These are phyloP conservation scores for Williopsis jadinii DNA, from an alignment of 1,139 yeast genomes.

Conservation along the genomic window DNA sequence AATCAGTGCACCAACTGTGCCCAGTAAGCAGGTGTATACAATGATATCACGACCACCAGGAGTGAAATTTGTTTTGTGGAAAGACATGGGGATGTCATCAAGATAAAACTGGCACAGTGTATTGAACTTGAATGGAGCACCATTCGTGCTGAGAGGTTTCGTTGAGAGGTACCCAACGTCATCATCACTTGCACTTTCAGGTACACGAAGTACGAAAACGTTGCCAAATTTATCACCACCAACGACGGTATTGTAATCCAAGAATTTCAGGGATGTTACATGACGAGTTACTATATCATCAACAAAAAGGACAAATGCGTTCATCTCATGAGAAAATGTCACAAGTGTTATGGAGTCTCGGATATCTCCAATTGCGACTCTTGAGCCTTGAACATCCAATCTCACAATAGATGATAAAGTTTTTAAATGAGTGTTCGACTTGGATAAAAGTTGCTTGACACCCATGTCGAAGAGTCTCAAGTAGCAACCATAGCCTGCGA, in stretches of 20 bases:
- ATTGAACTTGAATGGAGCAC: conserved; percentile 46
- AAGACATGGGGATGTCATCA: conserved; percentile 64
- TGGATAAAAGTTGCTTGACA: conserved; percentile 66
- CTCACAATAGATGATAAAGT: conserved; percentile 41
- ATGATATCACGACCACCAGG: conserved; percentile 56
- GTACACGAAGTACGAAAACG: conserved; percentile 57
- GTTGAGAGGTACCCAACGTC: conserved; percentile 25
- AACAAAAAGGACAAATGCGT: conserved; percentile 53
- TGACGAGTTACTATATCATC: conserved; percentile 69
- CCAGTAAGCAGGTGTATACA: conserved; percentile 71
- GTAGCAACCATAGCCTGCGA: conserved; percentile 50
- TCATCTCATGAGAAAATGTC: conserved; percentile 43
- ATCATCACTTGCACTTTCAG: conserved; percentile 28
- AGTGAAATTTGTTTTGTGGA: conserved; percentile 45
- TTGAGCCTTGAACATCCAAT: conserved; percentile 45
- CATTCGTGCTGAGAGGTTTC: conserved; percentile 38
- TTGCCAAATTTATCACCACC: conserved; percentile 94
- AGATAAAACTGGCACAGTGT: conserved; percentile 55
- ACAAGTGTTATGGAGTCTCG: conserved; percentile 55
- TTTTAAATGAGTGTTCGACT: conserved; percentile 40
- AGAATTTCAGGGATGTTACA: conserved; percentile 46
- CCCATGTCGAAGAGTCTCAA: conserved; percentile 72
- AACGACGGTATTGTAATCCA: conserved; percentile 71
- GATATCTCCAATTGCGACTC: conserved; percentile 65
- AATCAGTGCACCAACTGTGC: conserved; percentile 66